Base-by-base conservation (phyloP, 495 filamentous ascomycete species). In the Letharia columbiana region DNA sequence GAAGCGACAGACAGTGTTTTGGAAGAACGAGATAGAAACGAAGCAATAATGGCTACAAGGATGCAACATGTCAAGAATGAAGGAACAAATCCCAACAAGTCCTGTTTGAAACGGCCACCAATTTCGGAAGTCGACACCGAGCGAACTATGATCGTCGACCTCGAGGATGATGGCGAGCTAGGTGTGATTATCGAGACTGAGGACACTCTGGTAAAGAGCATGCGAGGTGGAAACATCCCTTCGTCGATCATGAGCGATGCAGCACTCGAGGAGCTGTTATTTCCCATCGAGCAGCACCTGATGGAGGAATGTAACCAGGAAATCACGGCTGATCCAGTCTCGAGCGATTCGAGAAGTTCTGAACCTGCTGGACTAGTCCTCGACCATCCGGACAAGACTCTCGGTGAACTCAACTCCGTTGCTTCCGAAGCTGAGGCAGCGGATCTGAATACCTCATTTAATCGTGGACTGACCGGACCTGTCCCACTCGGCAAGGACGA, bases 181-280 rank as follows among this genome's bases (percentile, higher is more conserved):
- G 33, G 20, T 42, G 39, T 37, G 17, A 31, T 62, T 18, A 31
- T 15, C 47, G 44, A 58, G 41, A 62, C 50, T 31, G 60, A 63
- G 33, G 39, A 59, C 3, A 63, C 41, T 42, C 9, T 67, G 50
- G 39, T 63, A 20, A 60, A 63, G 47, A 67, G 12, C 31, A 63
- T 67, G 63, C 63, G 56, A 4, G 41, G 56, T n/a, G 52, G 41
- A 45, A 18, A 60, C 20, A n/a, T 47, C 20, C 6, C 28, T 20
- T 60, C 42, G 3, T 60, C 63, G 12, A 45, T 65, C 2, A 65
- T 65, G 63, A 40, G 31, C 33, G 31, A 31, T 18, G 42, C 35
- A 49, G 56, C 45, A 39, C 54, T 65, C n/a, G 40, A 58, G 37
- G 39, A 59, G 20, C 54, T 45, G 20, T 23, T 62, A 13, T 49